phyloP scores from a whole-genome alignment of 805 yeast species.

The Myxozyma sirexii region DNA sequence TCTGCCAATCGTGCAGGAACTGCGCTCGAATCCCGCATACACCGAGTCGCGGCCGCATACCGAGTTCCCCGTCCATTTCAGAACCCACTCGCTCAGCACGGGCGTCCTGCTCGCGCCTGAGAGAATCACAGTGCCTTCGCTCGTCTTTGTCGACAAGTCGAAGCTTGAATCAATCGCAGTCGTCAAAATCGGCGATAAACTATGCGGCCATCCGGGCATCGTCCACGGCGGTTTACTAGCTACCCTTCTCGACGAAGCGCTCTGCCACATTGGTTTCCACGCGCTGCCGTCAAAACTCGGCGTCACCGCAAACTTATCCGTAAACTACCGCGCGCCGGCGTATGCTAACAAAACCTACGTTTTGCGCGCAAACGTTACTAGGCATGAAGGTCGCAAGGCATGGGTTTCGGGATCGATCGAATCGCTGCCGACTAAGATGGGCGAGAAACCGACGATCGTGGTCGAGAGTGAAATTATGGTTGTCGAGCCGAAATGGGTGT shows the following conservation, averaged over 20 bases:
- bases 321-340: conserved; percentile 62
- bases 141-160: conserved; percentile 60
- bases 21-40: conserved; percentile 36
- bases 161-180: conserved; percentile 57
- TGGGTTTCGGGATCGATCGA: conserved; percentile 69
- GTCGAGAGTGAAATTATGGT: conserved; percentile 43
- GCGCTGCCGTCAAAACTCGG: conserved; percentile 79
- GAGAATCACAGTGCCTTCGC: conserved; percentile 74
- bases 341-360: conserved; percentile 66
- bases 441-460: conserved; percentile 27
- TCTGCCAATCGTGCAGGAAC: conserved; percentile 13
- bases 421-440: conserved; percentile 45
- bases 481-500: conserved; percentile 47
- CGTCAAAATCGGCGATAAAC: conserved; percentile 67
- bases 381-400: conserved; percentile 78
- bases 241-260: conserved; percentile 79
- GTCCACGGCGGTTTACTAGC: conserved; percentile 88
- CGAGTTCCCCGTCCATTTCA: conserved; percentile 34
- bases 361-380: conserved; percentile 65
- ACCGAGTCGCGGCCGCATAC: conserved; percentile 39
- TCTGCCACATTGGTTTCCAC: conserved; percentile 85
- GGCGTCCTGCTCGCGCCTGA: conserved; percentile 72
- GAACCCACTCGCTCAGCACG: conserved; percentile 46
- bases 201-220: conserved; percentile 69
- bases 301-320: conserved; percentile 77